These are phyloP conservation scores for Cercospora berteroae DNA, from an alignment of 2,329 filamentous ascomycete species.

Conservation along the genomic window DNA sequence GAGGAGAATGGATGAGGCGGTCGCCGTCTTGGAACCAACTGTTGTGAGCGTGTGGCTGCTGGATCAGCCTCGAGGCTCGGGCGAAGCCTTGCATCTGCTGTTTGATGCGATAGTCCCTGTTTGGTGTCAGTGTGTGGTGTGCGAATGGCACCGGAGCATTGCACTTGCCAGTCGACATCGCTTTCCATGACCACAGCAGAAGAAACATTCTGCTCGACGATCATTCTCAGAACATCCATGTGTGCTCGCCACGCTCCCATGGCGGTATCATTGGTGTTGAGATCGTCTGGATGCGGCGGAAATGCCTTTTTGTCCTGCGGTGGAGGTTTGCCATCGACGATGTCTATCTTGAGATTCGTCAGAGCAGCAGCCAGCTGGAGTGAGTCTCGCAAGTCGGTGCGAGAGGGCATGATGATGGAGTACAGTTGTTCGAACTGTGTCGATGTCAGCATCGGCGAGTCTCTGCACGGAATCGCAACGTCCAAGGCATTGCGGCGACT, in stretches of 20 bases:
- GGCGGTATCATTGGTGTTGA: neutral
- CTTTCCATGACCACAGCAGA: constrained; percentile 47
- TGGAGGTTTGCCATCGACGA: constrained; percentile 45
- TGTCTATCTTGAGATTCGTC: constrained; percentile 48
- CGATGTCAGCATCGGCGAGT: neutral
- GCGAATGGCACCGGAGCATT: neutral
- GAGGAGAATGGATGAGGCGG: constrained; percentile 5
- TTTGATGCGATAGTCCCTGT: constrained; percentile 35
- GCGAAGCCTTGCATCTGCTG: constrained; percentile 39
- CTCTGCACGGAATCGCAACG: neutral
- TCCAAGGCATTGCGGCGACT: neutral
- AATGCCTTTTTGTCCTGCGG: constrained; percentile 36
- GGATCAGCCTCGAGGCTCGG: constrained; percentile 39
- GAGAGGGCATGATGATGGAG: constrained; percentile 51
- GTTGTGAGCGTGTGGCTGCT: constrained; percentile 27
- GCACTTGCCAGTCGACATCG: constrained; percentile 46
- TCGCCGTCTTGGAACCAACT: constrained; percentile 15
- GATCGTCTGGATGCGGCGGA: constrained; percentile 27
- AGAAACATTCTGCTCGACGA: constrained; percentile 36
- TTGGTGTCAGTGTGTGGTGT: neutral
- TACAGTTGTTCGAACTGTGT: constrained; percentile 51
- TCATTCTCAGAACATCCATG: constrained; percentile 31
- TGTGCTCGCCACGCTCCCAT: constrained; percentile 23
- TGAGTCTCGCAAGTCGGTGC: constrained; percentile 52
- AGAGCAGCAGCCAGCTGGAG: constrained; percentile 49